Evolutionary conservation across 805 yeast species (phyloP), one percentile per base, ranked within the genome.

Genomic region (Lachancea lanzarotensis): DNA sequence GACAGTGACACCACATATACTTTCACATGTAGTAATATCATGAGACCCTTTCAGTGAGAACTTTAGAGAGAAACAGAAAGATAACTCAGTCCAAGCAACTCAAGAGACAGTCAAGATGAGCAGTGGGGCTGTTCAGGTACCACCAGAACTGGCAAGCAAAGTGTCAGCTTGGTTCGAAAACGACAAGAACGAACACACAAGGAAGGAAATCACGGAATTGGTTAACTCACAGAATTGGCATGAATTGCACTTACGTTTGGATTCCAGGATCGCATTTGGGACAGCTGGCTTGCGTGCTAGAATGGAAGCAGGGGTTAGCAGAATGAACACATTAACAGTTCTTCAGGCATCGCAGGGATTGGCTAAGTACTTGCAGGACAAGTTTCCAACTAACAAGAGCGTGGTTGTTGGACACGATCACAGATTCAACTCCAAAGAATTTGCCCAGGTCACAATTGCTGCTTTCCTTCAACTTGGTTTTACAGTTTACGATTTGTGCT

Each of bases 401-500:
- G 75, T 59, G 2, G 96, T 89, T 0, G 68, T 91, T 34, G 98
- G 98, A 1, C 89, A 89, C 66, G 98, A 91, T 60, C 98, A 93
- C 63, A 72, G 98, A 31, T 81, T 76, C 65, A 76, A 88, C 55
- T 91, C 98, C 0, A 70, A 70, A 47, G 68, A 81, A 45, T 91
- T 84, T 69, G 97, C 97, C 2, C 76, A 78, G 43, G 71, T 89
- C 15, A 75, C 95, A 0, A 89, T 89, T 0, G 72, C 82, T 38
- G 88, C 81, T 1, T 93, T 95, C 43, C 55, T 86, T 9, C 52
- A 71, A 13, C 67, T 72, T 13, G 95, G 95, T 0, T 79, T 85
- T 54, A 75, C 69, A 41, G 96, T 91, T 1, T 78, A 76, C 61
- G 81, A 71, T 51, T 64, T 84, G 38, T 81, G 82, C 1, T 47